A percentile compares a stretch with the other conserved stretches of the same genome.
Evolutionary conservation across 1,139 yeast genomes (phyloP).

Genomic region (Geotrichum reessii): DNA sequence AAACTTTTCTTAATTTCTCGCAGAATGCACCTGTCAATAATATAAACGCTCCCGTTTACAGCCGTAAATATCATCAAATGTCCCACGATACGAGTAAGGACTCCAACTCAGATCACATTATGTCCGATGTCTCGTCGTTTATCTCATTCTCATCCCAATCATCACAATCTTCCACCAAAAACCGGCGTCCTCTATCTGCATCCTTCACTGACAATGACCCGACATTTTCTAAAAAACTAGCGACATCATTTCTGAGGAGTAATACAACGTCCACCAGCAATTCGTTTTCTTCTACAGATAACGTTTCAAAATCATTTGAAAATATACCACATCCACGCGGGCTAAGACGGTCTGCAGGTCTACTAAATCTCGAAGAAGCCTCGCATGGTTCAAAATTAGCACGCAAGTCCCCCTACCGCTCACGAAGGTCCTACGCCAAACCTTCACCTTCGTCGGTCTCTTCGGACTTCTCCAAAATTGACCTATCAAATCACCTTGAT

Average conservation of each 20-base stretch:
- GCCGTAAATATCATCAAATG: neutral
- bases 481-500: neutral
- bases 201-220: slow-evolving; percentile 5
- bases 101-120: slow-evolving; percentile 9
- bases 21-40: neutral
- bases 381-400: slow-evolving; percentile 27
- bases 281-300: neutral
- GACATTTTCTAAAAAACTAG: slow-evolving; percentile 8
- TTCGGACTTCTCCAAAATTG: slow-evolving; percentile 10
- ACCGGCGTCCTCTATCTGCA: slow-evolving; percentile 10
- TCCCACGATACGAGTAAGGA: slow-evolving; percentile 5
- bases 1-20: neutral
- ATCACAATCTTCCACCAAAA: neutral
- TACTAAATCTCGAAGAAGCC: slow-evolving; percentile 39
- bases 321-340: slow-evolving; percentile 20
- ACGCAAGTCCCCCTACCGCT: slow-evolving; percentile 14
- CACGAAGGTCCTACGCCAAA: slow-evolving; percentile 7
- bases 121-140: slow-evolving; percentile 4
- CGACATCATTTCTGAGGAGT: slow-evolving; percentile 12
- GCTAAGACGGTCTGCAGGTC: slow-evolving; percentile 38
- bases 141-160: neutral
- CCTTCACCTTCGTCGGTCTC: slow-evolving; percentile 18
- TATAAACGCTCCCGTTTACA: neutral
- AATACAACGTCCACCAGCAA: neutral
- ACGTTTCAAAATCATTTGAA: neutral